phyloP scores from a whole-genome alignment of 352 stramenopile genomes.

The Thraustotheca clavata region DNA sequence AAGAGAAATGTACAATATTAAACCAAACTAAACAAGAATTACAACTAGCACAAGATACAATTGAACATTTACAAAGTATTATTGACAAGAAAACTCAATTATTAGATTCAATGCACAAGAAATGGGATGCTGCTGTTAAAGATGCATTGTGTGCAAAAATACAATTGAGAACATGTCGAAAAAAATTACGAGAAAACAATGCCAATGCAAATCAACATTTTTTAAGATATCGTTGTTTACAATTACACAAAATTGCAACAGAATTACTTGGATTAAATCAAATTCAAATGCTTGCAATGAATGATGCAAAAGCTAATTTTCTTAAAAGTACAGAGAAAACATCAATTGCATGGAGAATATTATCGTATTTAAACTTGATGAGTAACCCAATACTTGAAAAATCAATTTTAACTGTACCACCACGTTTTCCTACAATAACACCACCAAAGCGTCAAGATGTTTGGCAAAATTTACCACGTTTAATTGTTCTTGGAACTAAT shows the following conservation, averaged over 20 bases:
- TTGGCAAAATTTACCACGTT: background rate
- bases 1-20: constrained; percentile 7
- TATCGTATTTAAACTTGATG: background rate
- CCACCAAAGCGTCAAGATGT: background rate
- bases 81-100: background rate
- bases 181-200: constrained; percentile 9
- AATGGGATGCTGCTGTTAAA: constrained; percentile 16
- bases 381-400: background rate
- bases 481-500: background rate
- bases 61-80: background rate
- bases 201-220: background rate
- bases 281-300: background rate
- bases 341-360: constrained; percentile 11
- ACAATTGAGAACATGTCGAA: constrained; percentile 9
- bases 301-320: constrained; percentile 16
- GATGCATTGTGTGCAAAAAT: constrained; percentile 5
- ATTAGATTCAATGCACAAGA: background rate
- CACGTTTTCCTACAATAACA: background rate
- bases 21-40: background rate
- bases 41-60: background rate
- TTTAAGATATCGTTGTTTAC: background rate
- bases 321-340: background rate
- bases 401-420: background rate
- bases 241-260: constrained; percentile 6
- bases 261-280: constrained; percentile 6